phyloP scores from a whole-genome alignment of 2,329 filamentous ascomycete genomes.

The Aspergillus terreus region DNA sequence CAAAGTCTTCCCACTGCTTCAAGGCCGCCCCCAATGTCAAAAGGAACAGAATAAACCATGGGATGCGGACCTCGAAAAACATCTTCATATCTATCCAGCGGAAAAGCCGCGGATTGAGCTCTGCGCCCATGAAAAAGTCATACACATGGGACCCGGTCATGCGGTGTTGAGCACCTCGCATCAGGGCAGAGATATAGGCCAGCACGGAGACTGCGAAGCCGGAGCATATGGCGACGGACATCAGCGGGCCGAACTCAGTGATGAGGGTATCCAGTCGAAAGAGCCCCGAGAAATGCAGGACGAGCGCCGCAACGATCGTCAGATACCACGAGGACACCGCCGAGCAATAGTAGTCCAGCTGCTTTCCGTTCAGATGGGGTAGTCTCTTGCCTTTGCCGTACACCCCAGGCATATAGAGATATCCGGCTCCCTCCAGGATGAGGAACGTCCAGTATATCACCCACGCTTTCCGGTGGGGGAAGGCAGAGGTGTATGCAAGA shows the following conservation, averaged over 20 bases:
- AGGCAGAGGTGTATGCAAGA: constrained; percentile 77
- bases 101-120: constrained; percentile 80
- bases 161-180: constrained; percentile 76
- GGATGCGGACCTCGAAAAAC: constrained; percentile 90
- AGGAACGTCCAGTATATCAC: constrained; percentile 91
- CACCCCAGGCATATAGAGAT: constrained; percentile 81
- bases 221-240: constrained; percentile 88
- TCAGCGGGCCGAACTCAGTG: constrained; percentile 88
- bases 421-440: constrained; percentile 75
- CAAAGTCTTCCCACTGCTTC: constrained; percentile 76
- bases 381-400: constrained; percentile 85
- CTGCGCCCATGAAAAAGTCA: constrained; percentile 87
- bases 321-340: constrained; percentile 80
- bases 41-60: constrained; percentile 89
- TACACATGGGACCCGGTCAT: constrained; percentile 81
- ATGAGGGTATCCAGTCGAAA: constrained; percentile 88
- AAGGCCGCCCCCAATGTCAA: constrained; percentile 69
- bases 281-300: constrained; percentile 72
- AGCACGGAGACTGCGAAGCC: constrained; percentile 77
- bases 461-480: constrained; percentile 78
- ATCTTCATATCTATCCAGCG: constrained; percentile 85
- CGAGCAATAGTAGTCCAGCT: constrained; percentile 90
- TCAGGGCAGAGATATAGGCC: constrained; percentile 81
- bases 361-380: constrained; percentile 72
- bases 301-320: constrained; percentile 66